phyloP scores from a whole-genome alignment of 2,329 filamentous ascomycete genomes.

The Microsporum ferrugineum region DNA sequence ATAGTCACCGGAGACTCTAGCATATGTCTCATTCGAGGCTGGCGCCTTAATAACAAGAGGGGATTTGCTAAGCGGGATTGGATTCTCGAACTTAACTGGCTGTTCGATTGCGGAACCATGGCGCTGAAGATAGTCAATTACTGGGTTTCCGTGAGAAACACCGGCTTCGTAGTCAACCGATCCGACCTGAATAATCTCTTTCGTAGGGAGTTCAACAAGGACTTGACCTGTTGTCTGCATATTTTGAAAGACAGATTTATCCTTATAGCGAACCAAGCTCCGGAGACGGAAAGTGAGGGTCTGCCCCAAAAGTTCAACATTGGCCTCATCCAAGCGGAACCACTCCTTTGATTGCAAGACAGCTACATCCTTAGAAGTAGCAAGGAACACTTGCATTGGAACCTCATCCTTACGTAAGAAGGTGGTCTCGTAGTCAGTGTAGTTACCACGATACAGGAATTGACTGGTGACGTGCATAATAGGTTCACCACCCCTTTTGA shows the following conservation, averaged over 20 bases:
- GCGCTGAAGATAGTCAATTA: conserved; percentile 88
- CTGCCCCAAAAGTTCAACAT: conserved; percentile 80
- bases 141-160: conserved; percentile 85
- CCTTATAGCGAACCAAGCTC: conserved; percentile 86
- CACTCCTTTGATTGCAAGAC: conserved; percentile 94
- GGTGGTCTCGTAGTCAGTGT: conserved; percentile 92
- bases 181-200: conserved; percentile 95
- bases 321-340: conserved; percentile 78
- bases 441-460: conserved; percentile 88
- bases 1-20: conserved; percentile 93
- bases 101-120: conserved; percentile 89
- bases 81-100: conserved; percentile 91
- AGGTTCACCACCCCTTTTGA: conserved; percentile 66
- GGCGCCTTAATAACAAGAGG: conserved; percentile 81
- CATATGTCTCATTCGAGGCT: conserved; percentile 94
- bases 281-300: conserved; percentile 93
- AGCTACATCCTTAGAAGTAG: conserved; percentile 79
- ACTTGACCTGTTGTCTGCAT: conserved; percentile 90
- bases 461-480: conserved; percentile 99
- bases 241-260: conserved; percentile 78
- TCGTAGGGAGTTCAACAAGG: conserved; percentile 84
- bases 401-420: conserved; percentile 97
- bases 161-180: conserved; percentile 92
- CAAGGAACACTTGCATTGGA: conserved; percentile 83
- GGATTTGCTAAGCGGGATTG: conserved; percentile 86